Base-by-base conservation (phyloP, 2,329 filamentous ascomycete genomes). In the Ophiocordyceps unilateralis region DNA sequence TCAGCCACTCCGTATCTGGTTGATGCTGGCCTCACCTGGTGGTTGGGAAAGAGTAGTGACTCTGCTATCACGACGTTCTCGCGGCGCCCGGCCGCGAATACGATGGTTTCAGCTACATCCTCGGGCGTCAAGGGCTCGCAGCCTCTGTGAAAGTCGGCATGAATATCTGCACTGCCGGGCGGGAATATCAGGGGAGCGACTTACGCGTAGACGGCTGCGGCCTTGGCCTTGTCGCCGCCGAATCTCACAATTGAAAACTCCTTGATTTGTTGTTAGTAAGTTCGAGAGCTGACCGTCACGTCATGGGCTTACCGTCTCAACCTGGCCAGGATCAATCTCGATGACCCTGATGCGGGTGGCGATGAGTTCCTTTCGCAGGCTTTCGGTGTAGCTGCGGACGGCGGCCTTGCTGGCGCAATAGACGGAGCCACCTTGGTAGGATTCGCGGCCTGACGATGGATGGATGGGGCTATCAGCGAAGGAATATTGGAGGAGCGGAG, bases 351-450 rank as follows among this genome's bases (percentile, higher is more conserved):
- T 84, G 44, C 83, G 71, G 17, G 81, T 84, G 7, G 81, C 70
- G 51, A 95, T 81, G 46, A 93, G 70, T 64, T 95, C 88, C 58
- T 79, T 84, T 51, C 88, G 72, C 58, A 95, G 62, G 11, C 81
- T 73, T 44, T 93, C 86, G 1, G 84, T 87, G 64, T 93, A 94
- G 50, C 73, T 81, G 52, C 82, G 76, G 44, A 94, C 81, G 1
- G 88, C 88, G 19, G 87, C 85, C 65, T 95, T 95, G 46, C 83
- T 88, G 1, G 87, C 85, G 61, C 88, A 94, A 71, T 95, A 95
- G 57, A 94, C 93, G 58, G 79, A 78, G 23, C 88, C 88, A 41
- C 86, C 85, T 1, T 77, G 69, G 60, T 94, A 95, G 11, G 84
- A 74, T 53, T 93, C 87, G 39, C 87, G 74, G 24, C 86, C 62